These are phyloP conservation scores for Mitragyna speciosa DNA, from an alignment of 257 asterid species.

Conservation along the genomic window DNA sequence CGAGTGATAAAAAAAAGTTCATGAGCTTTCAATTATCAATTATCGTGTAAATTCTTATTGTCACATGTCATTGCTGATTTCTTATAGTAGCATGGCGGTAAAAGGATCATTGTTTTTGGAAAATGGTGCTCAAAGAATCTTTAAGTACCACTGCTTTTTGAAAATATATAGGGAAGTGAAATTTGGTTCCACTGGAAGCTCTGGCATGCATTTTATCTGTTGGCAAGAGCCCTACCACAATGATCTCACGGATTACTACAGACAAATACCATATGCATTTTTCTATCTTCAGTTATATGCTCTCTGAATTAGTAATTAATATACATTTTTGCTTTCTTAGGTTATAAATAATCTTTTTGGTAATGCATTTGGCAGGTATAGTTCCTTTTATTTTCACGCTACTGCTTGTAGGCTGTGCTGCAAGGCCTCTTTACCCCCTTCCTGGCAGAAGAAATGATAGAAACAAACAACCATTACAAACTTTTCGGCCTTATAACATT, in stretches of 20 bases:
- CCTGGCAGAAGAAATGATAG: constrained; percentile 88
- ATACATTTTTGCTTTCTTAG: not conserved
- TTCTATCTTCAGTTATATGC: not conserved
- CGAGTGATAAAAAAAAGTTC: not conserved
- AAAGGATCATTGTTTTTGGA: no score
- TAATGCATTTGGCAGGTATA: constrained; percentile 50
- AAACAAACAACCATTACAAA: constrained; percentile 69
- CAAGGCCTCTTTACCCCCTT: constrained; percentile 85
- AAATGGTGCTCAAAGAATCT: not conserved
- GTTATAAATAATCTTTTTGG: not conserved
- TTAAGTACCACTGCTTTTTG: no score
- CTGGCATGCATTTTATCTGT: not conserved
- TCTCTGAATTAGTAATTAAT: not conserved
- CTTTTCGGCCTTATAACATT: constrained; percentile 83
- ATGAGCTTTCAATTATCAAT: no score
- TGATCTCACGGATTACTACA: no score
- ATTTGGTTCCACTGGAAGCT: not conserved
- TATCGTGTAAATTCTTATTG: not conserved
- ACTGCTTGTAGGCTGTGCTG: constrained; percentile 65
- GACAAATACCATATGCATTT: no score
- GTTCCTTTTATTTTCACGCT: constrained; percentile 55
- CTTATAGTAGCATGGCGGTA: not conserved
- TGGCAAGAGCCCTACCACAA: no score
- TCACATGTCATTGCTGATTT: not conserved
- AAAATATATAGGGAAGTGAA: no score